phyloP scores from a whole-genome alignment of 352 stramenopile species.

The Globisporangium recalcitrans region DNA sequence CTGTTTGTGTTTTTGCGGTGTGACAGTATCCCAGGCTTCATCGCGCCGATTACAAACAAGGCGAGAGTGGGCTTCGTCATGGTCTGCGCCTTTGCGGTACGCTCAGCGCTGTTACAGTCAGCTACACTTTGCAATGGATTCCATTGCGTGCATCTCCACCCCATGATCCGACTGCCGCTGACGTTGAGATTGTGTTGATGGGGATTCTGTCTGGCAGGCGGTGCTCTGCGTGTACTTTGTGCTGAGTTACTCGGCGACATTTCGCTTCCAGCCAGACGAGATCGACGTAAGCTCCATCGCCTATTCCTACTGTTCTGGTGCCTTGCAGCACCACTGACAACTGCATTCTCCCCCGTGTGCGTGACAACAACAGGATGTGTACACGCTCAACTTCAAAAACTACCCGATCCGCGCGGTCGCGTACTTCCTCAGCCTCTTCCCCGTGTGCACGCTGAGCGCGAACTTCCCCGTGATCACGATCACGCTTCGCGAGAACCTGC shows the following conservation, averaged over 20 bases:
- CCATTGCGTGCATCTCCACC: not conserved
- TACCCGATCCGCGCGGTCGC: slow-evolving; percentile 71
- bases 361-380: slow-evolving; percentile 61
- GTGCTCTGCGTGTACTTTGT: slow-evolving; percentile 78
- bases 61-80: slow-evolving; percentile 63
- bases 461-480: slow-evolving; percentile 86
- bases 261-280: slow-evolving; percentile 72
- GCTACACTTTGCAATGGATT: too few species aligned
- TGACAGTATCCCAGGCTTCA: slow-evolving; percentile 68
- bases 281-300: slow-evolving; percentile 48
- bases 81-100: slow-evolving; percentile 59
- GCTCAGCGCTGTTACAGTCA: too few species aligned
- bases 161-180: not conserved
- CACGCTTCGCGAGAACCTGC: slow-evolving; percentile 81
- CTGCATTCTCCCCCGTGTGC: too few species aligned
- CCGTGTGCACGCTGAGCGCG: slow-evolving; percentile 81
- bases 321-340: too few species aligned
- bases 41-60: slow-evolving; percentile 81
- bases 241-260: slow-evolving; percentile 68
- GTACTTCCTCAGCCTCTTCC: slow-evolving; percentile 87
- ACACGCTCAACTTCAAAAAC: slow-evolving; percentile 87
- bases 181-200: not conserved
- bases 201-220: slow-evolving; percentile 29
- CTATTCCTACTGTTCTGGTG: not conserved
- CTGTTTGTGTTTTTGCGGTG: slow-evolving; percentile 2